Conservation (phyloP, 768 basidiomycete species). For the Suillus americanus region DNA sequence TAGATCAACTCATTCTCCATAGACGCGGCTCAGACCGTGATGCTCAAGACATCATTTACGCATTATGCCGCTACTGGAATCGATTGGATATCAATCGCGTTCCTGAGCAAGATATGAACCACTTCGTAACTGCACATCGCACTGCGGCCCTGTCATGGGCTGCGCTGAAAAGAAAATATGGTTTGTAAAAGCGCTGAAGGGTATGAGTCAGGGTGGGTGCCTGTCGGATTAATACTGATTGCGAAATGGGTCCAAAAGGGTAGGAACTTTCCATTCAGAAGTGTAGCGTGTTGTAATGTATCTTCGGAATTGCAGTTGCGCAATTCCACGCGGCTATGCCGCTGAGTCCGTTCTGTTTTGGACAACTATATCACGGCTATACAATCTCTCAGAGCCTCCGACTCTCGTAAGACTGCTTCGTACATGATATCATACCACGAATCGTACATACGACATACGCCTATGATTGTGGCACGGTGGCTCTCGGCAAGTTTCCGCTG, state of each 20-base stretch:
- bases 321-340: constrained; percentile 5
- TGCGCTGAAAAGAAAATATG: constrained; percentile 73
- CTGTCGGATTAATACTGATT: constrained; percentile 32
- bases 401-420: not conserved
- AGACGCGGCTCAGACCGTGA: constrained; percentile 73
- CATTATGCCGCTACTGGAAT: constrained; percentile 76
- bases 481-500: not conserved
- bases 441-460: not conserved
- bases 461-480: not conserved
- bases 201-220: constrained; percentile 13
- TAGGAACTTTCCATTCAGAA: constrained; percentile 8
- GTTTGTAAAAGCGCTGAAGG: constrained; percentile 39
- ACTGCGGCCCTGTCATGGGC: constrained; percentile 72
- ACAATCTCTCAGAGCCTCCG: not conserved
- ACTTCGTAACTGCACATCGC: constrained; percentile 61
- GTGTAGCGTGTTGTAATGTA: constrained; percentile 2
- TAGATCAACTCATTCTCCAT: constrained; percentile 14
- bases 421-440: not conserved
- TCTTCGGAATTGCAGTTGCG: not conserved
- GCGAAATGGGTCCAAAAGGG: constrained; percentile 16
- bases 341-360: constrained; percentile 1
- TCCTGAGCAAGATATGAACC: constrained; percentile 81
- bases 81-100: constrained; percentile 84
- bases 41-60: constrained; percentile 74
- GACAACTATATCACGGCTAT: not conserved